A percentile compares a stretch with the other conserved stretches of the same genome.
phyloP scores from a whole-genome alignment of 2,329 filamentous ascomycete species.

The Diaporthe helianthi region DNA sequence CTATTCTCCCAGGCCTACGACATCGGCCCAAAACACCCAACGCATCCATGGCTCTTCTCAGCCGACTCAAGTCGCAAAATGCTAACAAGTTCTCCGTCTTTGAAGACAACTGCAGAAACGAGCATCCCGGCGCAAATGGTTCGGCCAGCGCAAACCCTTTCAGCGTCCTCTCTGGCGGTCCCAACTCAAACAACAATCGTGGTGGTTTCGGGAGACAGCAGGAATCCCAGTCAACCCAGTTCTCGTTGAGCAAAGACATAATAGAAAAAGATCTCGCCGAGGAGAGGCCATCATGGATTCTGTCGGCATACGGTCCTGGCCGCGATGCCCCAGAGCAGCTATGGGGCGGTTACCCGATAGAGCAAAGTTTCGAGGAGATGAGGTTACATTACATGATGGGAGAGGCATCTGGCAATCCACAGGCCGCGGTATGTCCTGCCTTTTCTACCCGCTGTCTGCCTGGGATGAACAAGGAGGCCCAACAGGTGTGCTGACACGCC shows the following conservation, averaged over 20 bases:
- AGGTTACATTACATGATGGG: constrained; percentile 74
- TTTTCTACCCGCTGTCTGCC: background rate
- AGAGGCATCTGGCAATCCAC: constrained; percentile 64
- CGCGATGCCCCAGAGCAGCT: constrained; percentile 80
- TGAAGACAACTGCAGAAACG: constrained; percentile 60
- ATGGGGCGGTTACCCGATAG: constrained; percentile 78
- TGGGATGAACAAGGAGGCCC: constrained; percentile 33
- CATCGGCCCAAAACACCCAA: background rate
- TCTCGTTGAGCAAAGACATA: constrained; percentile 61
- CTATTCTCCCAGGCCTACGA: background rate
- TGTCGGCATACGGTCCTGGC: constrained; percentile 85
- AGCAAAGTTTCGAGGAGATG: constrained; percentile 90
- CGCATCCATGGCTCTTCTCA: background rate
- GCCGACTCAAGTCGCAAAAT: background rate
- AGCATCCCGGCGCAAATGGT: constrained; percentile 55
- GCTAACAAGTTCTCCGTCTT: constrained; percentile 28
- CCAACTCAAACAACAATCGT: constrained; percentile 53
- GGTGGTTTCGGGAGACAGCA: constrained; percentile 44
- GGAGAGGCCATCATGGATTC: constrained; percentile 82
- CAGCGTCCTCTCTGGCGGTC: constrained; percentile 31
- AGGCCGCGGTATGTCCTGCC: constrained; percentile 55
- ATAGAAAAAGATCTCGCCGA: constrained; percentile 72
- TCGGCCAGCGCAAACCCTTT: constrained; percentile 41
- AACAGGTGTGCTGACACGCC: background rate
- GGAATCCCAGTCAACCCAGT: constrained; percentile 42